Evolutionary conservation across 192 early-diverging fungal species (phyloP), one percentile per base, ranked within the genome.

Genomic region (Coemansia sp.): DNA sequence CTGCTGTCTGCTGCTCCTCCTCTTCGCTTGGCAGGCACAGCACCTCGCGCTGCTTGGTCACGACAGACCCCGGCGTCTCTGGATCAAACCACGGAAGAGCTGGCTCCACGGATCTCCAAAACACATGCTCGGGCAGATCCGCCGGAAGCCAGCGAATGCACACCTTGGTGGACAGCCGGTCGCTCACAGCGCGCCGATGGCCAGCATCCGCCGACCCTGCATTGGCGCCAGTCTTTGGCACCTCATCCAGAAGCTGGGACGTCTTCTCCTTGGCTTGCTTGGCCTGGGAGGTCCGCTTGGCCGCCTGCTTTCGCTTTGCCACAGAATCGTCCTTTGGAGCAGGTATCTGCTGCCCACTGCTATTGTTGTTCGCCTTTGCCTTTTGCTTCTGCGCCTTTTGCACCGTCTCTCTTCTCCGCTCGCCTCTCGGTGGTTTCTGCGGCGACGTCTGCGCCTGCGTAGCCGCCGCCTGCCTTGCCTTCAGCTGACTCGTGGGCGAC

Each of bases 41-140:
- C 22, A 69, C 64, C 0, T 18, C 27, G 5, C 67, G 61, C 19
- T 62, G 60, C 28, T 34, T 50, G 34, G 61, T 24, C 20, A 23
- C 54, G 1, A 74, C 51, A 0, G 52, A 14, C 7, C 77, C 77
- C 0, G 30, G 54, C 11, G 27, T 19, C 34, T 48, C 42, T 4
- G 68, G 45, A 28, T 67, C 64, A 20, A 69, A 74, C 77, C 77
- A 79, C 8, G 68, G 77, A 20, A 79, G 61, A 0, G 77, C 60
- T 1, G 77, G 42, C 62, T 79, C 77, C 1, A 62, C 61, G 0
- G 77, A 62, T 14, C 42, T 65, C 77, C 77, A 79, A 49, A 79
- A 74, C 42, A 79, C 71, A 23, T 79, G 71, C 23, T 79, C 76
- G 32, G 76, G 76, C 2, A 79, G 64, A 30, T 73, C 71, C 13